phyloP scores from a whole-genome alignment of 176 grass and related monocot genomes.

The sorghum (Sorghum bicolor) region Sorghum_bicolor_NCBIv3 NC_012872.2:10935501-10936000 shows the following conservation, averaged over 20 bases:
- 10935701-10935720: slow-evolving; percentile 34
- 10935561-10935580: slow-evolving; percentile 22
- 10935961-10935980: background rate
- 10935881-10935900: background rate
- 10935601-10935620: slow-evolving; percentile 40
- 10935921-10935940: background rate
- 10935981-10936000: background rate
- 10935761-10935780: slow-evolving; percentile 16
- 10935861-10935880: background rate
- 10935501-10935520: slow-evolving; percentile 28
- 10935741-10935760: slow-evolving; percentile 32
- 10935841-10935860: slow-evolving; percentile 37
- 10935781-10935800: background rate
- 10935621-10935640: background rate
- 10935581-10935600: slow-evolving; percentile 18
- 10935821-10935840: slow-evolving; percentile 22
- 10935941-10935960: background rate
- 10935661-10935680: background rate
- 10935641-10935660: background rate
- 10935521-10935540: slow-evolving; percentile 6
- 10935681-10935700: background rate
- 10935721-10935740: slow-evolving; percentile 21
- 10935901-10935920: background rate
- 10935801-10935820: background rate
- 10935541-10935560: slow-evolving; percentile 9